Percentiles rank a stretch among this genome's conserved stretches.
These are phyloP conservation scores for Ustilago tritici DNA, from an alignment of 1,284 basidiomycete species.

Conservation along the genomic window DNA sequence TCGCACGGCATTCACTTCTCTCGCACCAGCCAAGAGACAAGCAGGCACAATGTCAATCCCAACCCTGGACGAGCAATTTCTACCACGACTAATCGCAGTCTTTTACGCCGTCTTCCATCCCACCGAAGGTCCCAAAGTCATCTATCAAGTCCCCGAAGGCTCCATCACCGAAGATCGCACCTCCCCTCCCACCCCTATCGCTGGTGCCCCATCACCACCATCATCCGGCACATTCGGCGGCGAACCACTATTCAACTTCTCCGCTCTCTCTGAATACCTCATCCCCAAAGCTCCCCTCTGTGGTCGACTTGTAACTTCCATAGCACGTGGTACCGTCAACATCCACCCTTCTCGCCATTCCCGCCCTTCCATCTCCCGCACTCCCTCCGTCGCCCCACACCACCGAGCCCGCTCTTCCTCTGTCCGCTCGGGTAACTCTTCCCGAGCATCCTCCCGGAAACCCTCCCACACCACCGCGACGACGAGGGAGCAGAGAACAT, in stretches of 20 bases:
- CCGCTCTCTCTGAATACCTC: conserved; percentile 90
- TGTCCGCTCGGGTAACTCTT: conserved; percentile 19
- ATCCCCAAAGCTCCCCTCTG: conserved; percentile 89
- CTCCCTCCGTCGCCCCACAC: conserved; percentile 17
- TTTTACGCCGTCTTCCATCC: conserved; percentile 90
- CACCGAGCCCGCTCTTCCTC: conserved; percentile 19
- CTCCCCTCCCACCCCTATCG: neutral
- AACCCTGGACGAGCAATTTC: conserved; percentile 56
- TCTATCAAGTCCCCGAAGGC: conserved; percentile 89
- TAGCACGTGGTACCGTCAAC: conserved; percentile 33
- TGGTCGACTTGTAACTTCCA: conserved; percentile 82
- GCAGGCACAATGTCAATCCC: conserved; percentile 40
- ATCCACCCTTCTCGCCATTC: conserved; percentile 5
- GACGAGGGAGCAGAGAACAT: conserved; percentile 39
- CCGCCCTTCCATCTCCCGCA: conserved; percentile 2
- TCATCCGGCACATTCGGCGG: conserved; percentile 14
- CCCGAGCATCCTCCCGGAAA: conserved; percentile 23
- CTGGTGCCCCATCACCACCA: neutral
- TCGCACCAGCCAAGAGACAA: neutral
- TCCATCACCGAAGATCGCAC: conserved; percentile 41
- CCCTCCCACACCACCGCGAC: conserved; percentile 2
- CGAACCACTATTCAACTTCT: conserved; percentile 83
- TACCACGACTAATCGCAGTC: conserved; percentile 80
- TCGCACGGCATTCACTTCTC: neutral
- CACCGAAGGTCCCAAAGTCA: conserved; percentile 82